Evolutionary conservation across 2,329 filamentous ascomycete species (phyloP).

Genomic region (Epichloe elymi): DNA sequence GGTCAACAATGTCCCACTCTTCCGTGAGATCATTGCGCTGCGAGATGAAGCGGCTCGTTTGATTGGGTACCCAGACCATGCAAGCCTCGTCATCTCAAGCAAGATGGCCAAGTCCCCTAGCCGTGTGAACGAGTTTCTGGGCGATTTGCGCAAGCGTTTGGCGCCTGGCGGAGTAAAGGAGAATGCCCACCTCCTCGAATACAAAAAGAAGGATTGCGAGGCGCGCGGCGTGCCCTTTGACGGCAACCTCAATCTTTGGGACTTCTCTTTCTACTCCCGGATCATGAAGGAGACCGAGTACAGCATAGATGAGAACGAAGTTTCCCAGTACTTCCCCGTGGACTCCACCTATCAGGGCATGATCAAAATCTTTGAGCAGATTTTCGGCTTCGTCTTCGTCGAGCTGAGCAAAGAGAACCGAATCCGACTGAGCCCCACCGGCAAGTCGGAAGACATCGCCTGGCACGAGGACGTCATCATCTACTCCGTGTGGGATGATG

Average conservation of each 20-base stretch:
- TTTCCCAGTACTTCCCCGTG: conserved; percentile 76
- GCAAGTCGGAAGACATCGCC: conserved; percentile 56
- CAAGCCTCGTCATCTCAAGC: conserved; percentile 61
- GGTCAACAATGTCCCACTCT: conserved; percentile 58
- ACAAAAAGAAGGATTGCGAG: conserved; percentile 60
- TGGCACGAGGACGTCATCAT: conserved; percentile 79
- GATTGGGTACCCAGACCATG: conserved; percentile 65
- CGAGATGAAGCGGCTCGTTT: conserved; percentile 68
- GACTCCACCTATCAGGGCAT: conserved; percentile 61
- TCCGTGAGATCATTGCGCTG: conserved; percentile 60
- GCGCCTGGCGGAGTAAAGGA: conserved; percentile 59
- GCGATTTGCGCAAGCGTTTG: conserved; percentile 54
- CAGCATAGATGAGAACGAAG: conserved; percentile 64
- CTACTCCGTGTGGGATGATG: conserved; percentile 73
- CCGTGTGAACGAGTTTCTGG: conserved; percentile 60
- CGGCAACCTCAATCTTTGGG: conserved; percentile 70
- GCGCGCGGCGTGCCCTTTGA: conserved; percentile 46
- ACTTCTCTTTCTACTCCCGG: conserved; percentile 67
- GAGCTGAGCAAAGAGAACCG: conserved; percentile 56
- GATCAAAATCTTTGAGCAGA: conserved; percentile 70
- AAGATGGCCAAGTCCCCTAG: conserved; percentile 75
- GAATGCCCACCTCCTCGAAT: conserved; percentile 52
- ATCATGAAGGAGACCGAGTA: conserved; percentile 72
- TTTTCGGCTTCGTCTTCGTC: conserved; percentile 70
- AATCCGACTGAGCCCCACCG: conserved; percentile 49